Evolutionary conservation across 2,329 filamentous ascomycete genomes (phyloP), one percentile per base, ranked within the genome.

Genomic region (Torrubiellomyces zombiae): DNA sequence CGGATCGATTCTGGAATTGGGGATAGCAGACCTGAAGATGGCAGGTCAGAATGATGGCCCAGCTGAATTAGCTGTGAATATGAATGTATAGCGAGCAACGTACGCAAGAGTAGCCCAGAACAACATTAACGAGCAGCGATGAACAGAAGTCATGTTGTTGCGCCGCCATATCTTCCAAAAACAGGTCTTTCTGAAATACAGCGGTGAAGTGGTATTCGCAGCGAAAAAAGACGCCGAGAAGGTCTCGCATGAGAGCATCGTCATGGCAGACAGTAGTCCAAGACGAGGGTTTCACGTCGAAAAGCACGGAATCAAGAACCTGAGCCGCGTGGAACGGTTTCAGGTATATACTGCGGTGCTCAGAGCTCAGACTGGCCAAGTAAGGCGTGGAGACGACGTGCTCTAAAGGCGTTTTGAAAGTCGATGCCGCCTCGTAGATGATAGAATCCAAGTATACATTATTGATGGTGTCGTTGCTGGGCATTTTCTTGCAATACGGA

Each of bases 221-320:
- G 2, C 40, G 42, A 5, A 52, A 35, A 8, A 42, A 40, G 1
- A 34, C 28, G 1, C 14, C 20, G 1, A 52, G 28, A 0, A 52
- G 30, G 7, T 44, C 42, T 15, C 43, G 38, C 39, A 56, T 45
- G 6, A 57, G 36, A 1, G 11, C 26, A 19, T 57, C 42, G 15
- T 56, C 44, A 5, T 32, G 26, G 19, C 42, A 45, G 3, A 55
- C 44, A 0, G 28, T 26, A 1, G 54, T 56, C 54, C 54, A 56
- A 6, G 30, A 19, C 1, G 52, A 51, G 2, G 43, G 33, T 9
- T 32, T 42, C 2, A 42, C 37, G 4, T 38, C 35, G 1, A 36
- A 32, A 4, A 58, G 36, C 2, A 31, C 34, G 3, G 48, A 44
- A 2, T 56, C 47, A 3, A 49, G 27, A 1, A 56, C 28, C 0